Base-by-base conservation (phyloP, 2,329 filamentous ascomycete genomes). In the Pestalotiopsis sp. region DNA sequence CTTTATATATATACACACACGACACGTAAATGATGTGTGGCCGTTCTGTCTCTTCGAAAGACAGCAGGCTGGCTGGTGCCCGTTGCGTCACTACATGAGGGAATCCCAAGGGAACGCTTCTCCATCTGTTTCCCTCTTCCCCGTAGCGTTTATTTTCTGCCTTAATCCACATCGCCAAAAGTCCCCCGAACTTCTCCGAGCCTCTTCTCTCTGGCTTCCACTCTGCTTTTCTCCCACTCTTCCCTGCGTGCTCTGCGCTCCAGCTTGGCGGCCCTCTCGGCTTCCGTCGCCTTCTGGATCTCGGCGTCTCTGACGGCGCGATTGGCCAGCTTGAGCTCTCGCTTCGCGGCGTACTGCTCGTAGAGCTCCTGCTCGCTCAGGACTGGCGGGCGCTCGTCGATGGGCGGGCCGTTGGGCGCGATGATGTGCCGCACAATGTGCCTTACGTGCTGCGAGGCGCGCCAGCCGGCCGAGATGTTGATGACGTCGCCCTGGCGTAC, bases 371-470 rank as follows among this genome's bases (percentile, higher is more conserved):
- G 88, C 61, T 89, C 78, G 0, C 85, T 89, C 31, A 91, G 91
- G 12, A 96, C 84, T 0, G 89, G 85, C 4, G 91, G 90, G 6
- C 93, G 85, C 67, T 88, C 84, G 36, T 89, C 84, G 66, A 93
- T 87, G 2, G 90, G 86, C 1, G 83, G 82, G 20, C 92, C 91
- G 65, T 83, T 84, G 2, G 92, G 93, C 3, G 92, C 90, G 70
- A 95, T 87, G 73, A 96, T 94, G 70, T 87, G 84, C 72, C 91
- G 90, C 36, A 96, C 90, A 45, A 95, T 90, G 75, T 95, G 92
- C 31, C 89, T 88, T 74, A 95, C 93, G 71, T 85, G 82, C 71
- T 89, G 89, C 56, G 88, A 90, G 6, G 87, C 88, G 66, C 89
- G 88, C 86, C 87, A 90, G 68, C 90, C 90, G 4, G 89, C 86